Evolutionary conservation across 2,329 filamentous ascomycete genomes (phyloP), one percentile per base, ranked within the genome.

Genomic region (Escovopsis sp.): DNA sequence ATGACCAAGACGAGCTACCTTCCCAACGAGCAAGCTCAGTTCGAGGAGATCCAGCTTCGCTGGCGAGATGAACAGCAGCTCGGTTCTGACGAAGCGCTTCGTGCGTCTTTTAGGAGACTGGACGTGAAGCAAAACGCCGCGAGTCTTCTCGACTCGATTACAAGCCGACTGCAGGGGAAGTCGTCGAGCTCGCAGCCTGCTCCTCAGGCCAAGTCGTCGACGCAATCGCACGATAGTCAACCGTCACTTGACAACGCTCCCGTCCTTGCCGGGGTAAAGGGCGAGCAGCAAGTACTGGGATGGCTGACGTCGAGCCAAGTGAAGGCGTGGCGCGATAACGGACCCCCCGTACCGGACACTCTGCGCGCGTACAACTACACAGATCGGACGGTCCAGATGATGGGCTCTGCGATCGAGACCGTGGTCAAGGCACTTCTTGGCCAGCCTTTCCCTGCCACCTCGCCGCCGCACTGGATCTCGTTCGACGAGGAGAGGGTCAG

Each of bases 381-480:
- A 2, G 63, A 72, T 35, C 43, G 58, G 4, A 53, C 52, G 2
- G 50, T 65, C 7, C 62, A 67, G 35, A 48, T 52, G 13, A 63
- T 62, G 2, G 60, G 56, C 7, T 56, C 60, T 15, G 52, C 51
- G 3, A 41, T 73, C 11, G 65, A 70, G 42, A 49, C 48, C 0
- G 46, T 63, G 1, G 58, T 58, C 3, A 58, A 56, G 23, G 48
- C 54, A 27, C 48, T 72, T 8, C 57, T 57, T 31, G 57, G 56
- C 35, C 62, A 64, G 40, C 58, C 66, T 6, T 69, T 59, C 40
- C 70, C 68, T 12, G 53, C 69, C 2, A 62, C 48, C 2, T 60
- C 66, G 30, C 66, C 71, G 4, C 69, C 72, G 1, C 60, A 62
- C 14, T 71, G 68, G 61, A 60, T 74, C 42, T 53, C 52, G 9